Base-by-base conservation (phyloP, 1,139 yeast genomes). In the Insectozyma bohioensis region DNA sequence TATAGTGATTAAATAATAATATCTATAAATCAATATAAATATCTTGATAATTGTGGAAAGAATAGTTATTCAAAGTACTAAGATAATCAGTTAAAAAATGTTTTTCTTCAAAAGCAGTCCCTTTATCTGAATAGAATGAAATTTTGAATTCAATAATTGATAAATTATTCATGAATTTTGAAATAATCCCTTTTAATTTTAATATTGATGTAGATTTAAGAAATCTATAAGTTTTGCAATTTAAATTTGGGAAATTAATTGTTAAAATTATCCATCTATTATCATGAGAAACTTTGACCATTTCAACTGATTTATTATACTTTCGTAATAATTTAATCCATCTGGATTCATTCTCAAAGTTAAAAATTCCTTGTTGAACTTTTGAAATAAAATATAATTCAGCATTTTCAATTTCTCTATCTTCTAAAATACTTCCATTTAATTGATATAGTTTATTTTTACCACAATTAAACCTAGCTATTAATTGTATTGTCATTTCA, bases 321-420 rank as follows among this genome's bases (percentile, higher is more conserved):
- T 60, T 61, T 4, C 34, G 13, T 7, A 53, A 36, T 20, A 68
- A 50, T 10, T 41, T 19, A 4, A 24, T 17, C 71, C 72, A 65
- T 28, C 61, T 40, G 12, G 30, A 7, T 8, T 26, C 27, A 23
- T 53, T 35, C 16, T 38, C 32, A 2, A 40, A 34, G 34, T 62
- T 49, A 36, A 61, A 64, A 1, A 37, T 34, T 0, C 63, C 62
- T 12, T 54, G 48, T 10, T 49, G 52, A 0, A 81, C 78, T 42
- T 69, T 68, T 2, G 80, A 68, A 20, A 83, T 63, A 43, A 83
- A 80, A 47, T 74, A 85, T 4, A 85, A 52, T 48, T 86, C 95
- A 0, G 85, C 81, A 42, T 81, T 84, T 2, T 42, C 43, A 18
- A 87, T 64, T 35, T 80, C 84, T 2, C 59, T 67, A 1, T 37